Percentiles rank a stretch among this genome's conserved stretches.
phyloP scores from a whole-genome alignment of 192 early-diverging fungal genomes.

The Linnemannia hyalina region DNA sequence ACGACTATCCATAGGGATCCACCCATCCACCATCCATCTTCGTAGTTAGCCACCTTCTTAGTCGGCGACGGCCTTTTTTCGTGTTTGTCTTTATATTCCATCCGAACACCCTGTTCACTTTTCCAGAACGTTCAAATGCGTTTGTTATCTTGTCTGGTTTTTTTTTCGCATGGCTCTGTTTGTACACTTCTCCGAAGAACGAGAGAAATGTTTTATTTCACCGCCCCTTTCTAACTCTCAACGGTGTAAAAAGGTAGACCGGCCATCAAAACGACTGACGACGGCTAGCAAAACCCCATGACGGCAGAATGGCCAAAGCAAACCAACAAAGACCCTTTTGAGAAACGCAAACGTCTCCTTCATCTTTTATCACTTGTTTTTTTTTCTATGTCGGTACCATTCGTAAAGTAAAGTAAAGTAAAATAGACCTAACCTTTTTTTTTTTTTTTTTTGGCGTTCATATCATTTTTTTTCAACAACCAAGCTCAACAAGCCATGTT shows the following conservation, averaged over 20 bases:
- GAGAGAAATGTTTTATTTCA: neutral
- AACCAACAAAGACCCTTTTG: neutral
- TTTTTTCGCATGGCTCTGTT: conserved; percentile 8
- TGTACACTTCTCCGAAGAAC: neutral
- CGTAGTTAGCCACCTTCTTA: neutral
- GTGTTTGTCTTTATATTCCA: neutral
- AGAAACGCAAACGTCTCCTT: neutral
- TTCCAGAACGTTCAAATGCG: neutral
- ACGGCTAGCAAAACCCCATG: neutral
- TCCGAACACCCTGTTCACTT: neutral
- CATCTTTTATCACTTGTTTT: neutral
- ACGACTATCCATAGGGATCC: too few species aligned
- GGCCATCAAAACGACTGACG: too few species aligned
- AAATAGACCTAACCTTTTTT: too few species aligned
- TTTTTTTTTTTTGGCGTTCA: too few species aligned
- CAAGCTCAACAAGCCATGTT: too few species aligned
- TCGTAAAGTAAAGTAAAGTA: too few species aligned
- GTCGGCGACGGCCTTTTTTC: neutral
- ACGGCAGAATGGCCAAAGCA: conserved; percentile 8
- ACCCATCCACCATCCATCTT: neutral
- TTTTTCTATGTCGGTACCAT: neutral
- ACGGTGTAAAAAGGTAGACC: neutral
- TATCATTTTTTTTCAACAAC: too few species aligned
- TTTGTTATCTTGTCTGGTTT: neutral
- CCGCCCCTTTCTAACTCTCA: neutral